phyloP scores from a whole-genome alignment of 257 asterid species.

The Fraxinus cuspidata region DNA sequence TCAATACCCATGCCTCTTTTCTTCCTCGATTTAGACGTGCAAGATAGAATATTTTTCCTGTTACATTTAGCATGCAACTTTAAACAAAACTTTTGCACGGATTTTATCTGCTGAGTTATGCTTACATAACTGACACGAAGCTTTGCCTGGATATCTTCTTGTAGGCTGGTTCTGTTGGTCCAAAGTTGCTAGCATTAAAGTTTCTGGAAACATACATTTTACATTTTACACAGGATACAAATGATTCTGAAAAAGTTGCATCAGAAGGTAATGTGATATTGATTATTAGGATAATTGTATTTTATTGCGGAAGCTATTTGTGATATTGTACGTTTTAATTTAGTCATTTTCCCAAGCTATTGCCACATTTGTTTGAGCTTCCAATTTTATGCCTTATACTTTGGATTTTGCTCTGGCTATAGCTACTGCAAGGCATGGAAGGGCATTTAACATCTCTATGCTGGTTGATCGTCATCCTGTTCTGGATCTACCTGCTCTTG shows the following conservation, averaged over 20 bases:
- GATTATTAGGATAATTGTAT: slow-evolving; percentile 12
- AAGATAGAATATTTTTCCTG: neutral
- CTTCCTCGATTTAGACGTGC: neutral
- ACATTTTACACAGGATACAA: slow-evolving; percentile 66
- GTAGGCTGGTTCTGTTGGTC: slow-evolving; percentile 74
- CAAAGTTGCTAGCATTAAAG: slow-evolving; percentile 75
- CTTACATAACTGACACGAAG: slow-evolving; percentile 24
- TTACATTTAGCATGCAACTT: neutral
- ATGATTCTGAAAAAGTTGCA: slow-evolving; percentile 48
- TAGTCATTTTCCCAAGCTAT: neutral
- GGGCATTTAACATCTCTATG: slow-evolving; percentile 77
- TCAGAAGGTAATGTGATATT: slow-evolving; percentile 60
- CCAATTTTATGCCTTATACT: slow-evolving; percentile 16
- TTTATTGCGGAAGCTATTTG: slow-evolving; percentile 22
- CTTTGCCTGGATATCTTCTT: slow-evolving; percentile 28
- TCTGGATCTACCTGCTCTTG: slow-evolving; percentile 61
- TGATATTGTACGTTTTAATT: slow-evolving; percentile 11
- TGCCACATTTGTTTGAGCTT: slow-evolving; percentile 9
- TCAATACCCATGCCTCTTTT: neutral
- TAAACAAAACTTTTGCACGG: neutral
- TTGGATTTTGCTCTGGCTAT: slow-evolving; percentile 29
- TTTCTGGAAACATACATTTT: slow-evolving; percentile 71
- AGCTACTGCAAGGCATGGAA: slow-evolving; percentile 58
- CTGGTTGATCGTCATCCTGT: slow-evolving; percentile 74
- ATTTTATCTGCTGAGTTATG: slow-evolving; percentile 15